These are phyloP conservation scores for Aspergillus affinis DNA, from an alignment of 495 filamentous ascomycete genomes.

Conservation along the genomic window DNA sequence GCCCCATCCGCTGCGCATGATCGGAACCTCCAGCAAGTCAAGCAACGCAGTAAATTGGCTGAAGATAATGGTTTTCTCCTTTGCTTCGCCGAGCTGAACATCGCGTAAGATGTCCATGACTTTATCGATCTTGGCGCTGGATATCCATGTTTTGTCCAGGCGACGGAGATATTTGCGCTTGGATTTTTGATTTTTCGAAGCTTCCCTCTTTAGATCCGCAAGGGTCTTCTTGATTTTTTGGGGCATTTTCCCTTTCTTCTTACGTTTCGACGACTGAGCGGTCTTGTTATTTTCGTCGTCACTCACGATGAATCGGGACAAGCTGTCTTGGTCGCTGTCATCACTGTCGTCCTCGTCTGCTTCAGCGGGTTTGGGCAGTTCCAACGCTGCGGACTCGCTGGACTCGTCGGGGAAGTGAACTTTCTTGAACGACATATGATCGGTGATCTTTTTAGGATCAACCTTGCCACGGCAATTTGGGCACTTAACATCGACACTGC, in stretches of 20 bases:
- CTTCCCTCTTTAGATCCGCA: constrained; percentile 65
- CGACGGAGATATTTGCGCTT: constrained; percentile 66
- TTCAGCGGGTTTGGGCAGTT: constrained; percentile 29
- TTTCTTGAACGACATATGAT: constrained; percentile 70
- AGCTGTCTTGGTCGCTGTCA: constrained; percentile 46
- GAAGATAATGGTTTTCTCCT: constrained; percentile 88
- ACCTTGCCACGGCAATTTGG: constrained; percentile 71
- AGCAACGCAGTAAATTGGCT: constrained; percentile 89
- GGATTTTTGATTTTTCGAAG: constrained; percentile 57
- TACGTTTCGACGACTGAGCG: constrained; percentile 24
- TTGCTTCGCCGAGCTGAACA: constrained; percentile 44
- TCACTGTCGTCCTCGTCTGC: constrained; percentile 41
- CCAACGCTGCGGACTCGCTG: constrained; percentile 28
- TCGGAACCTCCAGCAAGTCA: constrained; percentile 88
- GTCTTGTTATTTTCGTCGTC: constrained; percentile 28
- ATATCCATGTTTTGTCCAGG: constrained; percentile 63
- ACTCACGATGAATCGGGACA: constrained; percentile 58
- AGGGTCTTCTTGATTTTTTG: constrained; percentile 49
- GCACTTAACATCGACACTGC: constrained; percentile 58
- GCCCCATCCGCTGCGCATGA: constrained; percentile 59
- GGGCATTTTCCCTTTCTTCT: constrained; percentile 40
- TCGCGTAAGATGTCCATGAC: constrained; percentile 65
- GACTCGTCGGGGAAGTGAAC: constrained; percentile 60
- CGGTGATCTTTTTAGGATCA: constrained; percentile 67
- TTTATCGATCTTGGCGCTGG: constrained; percentile 79